Conservation (phyloP, 257 asterid genomes). For the Anisodus tanguticus region DNA sequence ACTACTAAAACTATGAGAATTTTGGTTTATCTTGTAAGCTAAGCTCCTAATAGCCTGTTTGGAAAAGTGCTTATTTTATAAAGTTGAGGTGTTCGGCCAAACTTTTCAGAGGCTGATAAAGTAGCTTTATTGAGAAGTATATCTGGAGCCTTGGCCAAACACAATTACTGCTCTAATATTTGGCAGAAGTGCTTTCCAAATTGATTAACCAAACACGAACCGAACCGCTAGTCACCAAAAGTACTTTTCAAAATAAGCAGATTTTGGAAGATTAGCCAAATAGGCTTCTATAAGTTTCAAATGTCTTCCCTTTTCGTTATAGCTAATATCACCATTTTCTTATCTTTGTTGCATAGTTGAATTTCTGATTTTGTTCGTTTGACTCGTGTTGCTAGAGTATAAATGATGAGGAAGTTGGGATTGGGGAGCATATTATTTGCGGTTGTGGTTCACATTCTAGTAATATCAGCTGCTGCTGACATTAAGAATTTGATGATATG, state of each 20-base stretch:
- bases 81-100: too few relatives aligned
- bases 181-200: too few relatives aligned
- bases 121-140: too few relatives aligned
- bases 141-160: too few relatives aligned
- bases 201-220: too few relatives aligned
- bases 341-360: neutral
- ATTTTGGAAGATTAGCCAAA: too few relatives aligned
- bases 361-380: conserved; percentile 27
- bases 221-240: too few relatives aligned
- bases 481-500: conserved; percentile 61
- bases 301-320: neutral
- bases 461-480: conserved; percentile 48
- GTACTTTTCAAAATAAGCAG: too few relatives aligned
- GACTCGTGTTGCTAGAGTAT: conserved; percentile 36
- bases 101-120: too few relatives aligned
- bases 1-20: neutral
- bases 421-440: conserved; percentile 38
- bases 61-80: too few relatives aligned
- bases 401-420: conserved; percentile 46
- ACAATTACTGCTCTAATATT: too few relatives aligned
- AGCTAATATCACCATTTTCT: neutral
- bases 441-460: conserved; percentile 41
- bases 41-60: neutral
- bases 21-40: conserved; percentile 15
- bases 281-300: neutral